Evolutionary conservation across 257 asterid genomes (phyloP).

Genomic region (Linaria vulgaris): DNA sequence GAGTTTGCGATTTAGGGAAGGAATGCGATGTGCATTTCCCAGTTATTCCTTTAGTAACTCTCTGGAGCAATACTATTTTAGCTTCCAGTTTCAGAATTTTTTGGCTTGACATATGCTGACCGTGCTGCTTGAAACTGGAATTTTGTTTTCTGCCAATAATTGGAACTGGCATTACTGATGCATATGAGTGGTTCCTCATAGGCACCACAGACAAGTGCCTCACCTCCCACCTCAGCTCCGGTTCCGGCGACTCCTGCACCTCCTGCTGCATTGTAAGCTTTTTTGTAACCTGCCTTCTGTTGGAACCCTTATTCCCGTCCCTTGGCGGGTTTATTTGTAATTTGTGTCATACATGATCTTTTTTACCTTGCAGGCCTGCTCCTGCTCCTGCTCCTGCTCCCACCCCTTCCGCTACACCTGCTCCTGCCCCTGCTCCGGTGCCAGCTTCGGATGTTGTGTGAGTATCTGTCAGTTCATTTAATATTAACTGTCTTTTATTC

Average conservation of each 20-base stretch:
- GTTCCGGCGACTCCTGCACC: slow-evolving; percentile 37
- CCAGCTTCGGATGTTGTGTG: slow-evolving; percentile 39
- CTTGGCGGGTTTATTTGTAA: background rate
- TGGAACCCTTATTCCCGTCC: background rate
- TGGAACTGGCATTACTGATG: no score
- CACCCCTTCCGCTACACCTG: slow-evolving; percentile 21
- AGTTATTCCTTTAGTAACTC: no score
- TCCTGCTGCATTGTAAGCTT: slow-evolving; percentile 45
- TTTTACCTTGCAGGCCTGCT: slow-evolving; percentile 32
- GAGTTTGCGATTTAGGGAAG: no score
- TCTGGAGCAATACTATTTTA: no score
- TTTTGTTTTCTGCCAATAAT: background rate
- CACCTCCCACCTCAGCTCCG: slow-evolving; percentile 41
- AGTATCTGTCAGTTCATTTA: slow-evolving; percentile 23
- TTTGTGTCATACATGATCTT: slow-evolving; percentile 4
- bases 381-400: slow-evolving; percentile 31
- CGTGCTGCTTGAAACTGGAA: no score
- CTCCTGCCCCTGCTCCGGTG: slow-evolving; percentile 33
- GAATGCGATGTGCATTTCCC: no score
- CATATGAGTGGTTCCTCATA: slow-evolving; percentile 25
- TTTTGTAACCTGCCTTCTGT: slow-evolving; percentile 23
- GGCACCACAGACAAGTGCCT: slow-evolving; percentile 55
- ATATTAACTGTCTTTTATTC: background rate
- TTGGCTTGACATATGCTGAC: no score
- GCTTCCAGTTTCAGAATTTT: no score